Evolutionary conservation across 2,329 filamentous ascomycete genomes (phyloP).

Genomic region (Aspergillus latus): DNA sequence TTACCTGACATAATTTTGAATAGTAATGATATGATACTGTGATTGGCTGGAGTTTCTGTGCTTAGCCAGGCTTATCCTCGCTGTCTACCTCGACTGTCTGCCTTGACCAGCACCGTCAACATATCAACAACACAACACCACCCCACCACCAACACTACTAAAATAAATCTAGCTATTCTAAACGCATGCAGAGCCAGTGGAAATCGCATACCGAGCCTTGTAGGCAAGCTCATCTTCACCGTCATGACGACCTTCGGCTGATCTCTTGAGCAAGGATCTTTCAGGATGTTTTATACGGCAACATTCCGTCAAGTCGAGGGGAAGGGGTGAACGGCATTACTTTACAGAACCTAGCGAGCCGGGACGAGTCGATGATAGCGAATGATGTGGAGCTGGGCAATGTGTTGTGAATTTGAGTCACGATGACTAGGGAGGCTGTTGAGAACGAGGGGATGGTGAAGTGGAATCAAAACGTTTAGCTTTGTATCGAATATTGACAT

Average conservation of each 20-base stretch:
- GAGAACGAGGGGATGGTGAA: conserved; percentile 40
- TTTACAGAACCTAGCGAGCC: conserved; percentile 42
- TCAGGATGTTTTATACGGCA: conserved; percentile 46
- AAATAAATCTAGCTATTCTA: too few species aligned
- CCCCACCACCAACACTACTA: background rate
- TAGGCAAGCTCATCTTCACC: conserved; percentile 40
- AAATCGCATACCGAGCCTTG: conserved; percentile 46
- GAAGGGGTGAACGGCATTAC: conserved; percentile 46
- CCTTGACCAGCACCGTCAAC: too few species aligned
- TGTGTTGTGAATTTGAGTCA: conserved; percentile 44
- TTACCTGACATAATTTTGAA: background rate
- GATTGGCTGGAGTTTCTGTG: background rate
- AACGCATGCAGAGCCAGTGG: conserved; percentile 33
- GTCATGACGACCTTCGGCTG: conserved; percentile 38
- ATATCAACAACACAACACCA: background rate
- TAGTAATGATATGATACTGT: background rate
- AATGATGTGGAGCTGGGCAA: conserved; percentile 40
- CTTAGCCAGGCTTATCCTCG: too few species aligned
- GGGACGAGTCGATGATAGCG: conserved; percentile 41
- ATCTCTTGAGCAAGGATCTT: conserved; percentile 45
- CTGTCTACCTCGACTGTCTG: background rate
- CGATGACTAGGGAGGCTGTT: conserved; percentile 44
- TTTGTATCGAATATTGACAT: too few species aligned
- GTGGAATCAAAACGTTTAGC: conserved; percentile 27
- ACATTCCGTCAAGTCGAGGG: conserved; percentile 45